These are phyloP conservation scores for Pichia sp. DNA, from an alignment of 1,139 yeast species.

Conservation along the genomic window DNA sequence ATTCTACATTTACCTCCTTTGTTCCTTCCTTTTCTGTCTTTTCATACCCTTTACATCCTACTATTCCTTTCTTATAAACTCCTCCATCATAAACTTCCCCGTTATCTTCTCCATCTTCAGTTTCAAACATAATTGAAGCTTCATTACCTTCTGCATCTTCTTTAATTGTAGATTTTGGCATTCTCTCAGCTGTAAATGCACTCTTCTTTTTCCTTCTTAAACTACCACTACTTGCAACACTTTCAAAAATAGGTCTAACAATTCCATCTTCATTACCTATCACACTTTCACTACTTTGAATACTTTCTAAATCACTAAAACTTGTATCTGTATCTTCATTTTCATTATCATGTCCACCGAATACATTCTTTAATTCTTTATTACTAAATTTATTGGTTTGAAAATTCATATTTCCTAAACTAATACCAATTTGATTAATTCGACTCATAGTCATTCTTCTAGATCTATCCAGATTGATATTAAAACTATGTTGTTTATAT, in stretches of 20 bases:
- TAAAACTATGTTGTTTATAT: too few relatives aligned
- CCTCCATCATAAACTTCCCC: background rate
- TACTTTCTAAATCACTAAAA: conserved; percentile 8
- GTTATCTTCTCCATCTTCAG: background rate
- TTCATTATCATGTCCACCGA: conserved; percentile 49
- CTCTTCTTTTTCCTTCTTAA: conserved; percentile 26
- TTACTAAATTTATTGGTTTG: conserved; percentile 20
- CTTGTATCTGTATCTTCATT: conserved; percentile 57
- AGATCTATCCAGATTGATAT: too few relatives aligned
- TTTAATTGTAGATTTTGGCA: conserved; percentile 65
- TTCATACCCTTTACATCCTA: too few relatives aligned
- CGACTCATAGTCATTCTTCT: conserved; percentile 15
- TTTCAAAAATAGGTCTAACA: background rate
- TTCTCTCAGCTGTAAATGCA: conserved; percentile 67
- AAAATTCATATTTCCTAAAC: conserved; percentile 13
- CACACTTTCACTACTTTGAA: background rate
- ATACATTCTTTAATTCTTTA: conserved; percentile 19
- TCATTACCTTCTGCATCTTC: conserved; percentile 63
- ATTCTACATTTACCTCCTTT: too few relatives aligned
- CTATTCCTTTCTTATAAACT: background rate
- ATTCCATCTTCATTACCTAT: too few relatives aligned
- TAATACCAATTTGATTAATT: conserved; percentile 14
- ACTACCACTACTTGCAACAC: conserved; percentile 1
- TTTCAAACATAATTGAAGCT: conserved; percentile 49
- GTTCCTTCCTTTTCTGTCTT: too few relatives aligned